Conservation (phyloP, 495 filamentous ascomycete species). For the Eremomyces bilateralis region DNA sequence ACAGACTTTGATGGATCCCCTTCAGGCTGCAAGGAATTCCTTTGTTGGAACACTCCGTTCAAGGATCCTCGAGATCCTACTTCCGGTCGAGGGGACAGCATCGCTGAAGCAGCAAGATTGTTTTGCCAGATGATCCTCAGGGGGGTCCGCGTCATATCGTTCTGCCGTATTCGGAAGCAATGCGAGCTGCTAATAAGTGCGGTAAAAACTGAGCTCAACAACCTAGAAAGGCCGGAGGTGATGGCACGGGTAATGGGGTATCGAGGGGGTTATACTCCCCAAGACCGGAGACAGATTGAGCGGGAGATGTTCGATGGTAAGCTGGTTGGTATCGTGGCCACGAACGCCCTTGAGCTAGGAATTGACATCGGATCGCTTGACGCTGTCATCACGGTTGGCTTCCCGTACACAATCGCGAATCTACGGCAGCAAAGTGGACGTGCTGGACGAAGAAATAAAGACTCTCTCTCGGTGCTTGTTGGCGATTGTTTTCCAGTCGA, state of each 20-base stretch:
- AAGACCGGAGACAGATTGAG: conserved; percentile 80
- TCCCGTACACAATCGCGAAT: conserved; percentile 88
- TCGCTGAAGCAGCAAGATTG: conserved; percentile 65
- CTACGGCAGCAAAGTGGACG: conserved; percentile 86
- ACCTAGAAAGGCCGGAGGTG: conserved; percentile 49
- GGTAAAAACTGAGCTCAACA: conserved; percentile 52
- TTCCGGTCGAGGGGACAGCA: conserved; percentile 63
- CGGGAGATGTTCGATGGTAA: conserved; percentile 94
- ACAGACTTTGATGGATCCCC: conserved; percentile 88
- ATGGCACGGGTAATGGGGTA: conserved; percentile 81
- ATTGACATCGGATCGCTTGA: conserved; percentile 93
- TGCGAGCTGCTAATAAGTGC: conserved; percentile 73
- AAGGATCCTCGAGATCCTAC: conserved; percentile 75
- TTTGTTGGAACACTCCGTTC: conserved; percentile 96
- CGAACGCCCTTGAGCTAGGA: conserved; percentile 77
- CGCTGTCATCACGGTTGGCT: conserved; percentile 82
- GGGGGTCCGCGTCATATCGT: conserved; percentile 84
- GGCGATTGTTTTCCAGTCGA: conserved; percentile 87
- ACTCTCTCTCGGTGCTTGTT: conserved; percentile 76
- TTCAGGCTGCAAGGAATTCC: conserved; percentile 79
- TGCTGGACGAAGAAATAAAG: conserved; percentile 80
- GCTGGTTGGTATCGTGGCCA: conserved; percentile 81
- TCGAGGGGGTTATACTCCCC: conserved; percentile 83
- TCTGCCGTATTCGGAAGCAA: conserved; percentile 66
- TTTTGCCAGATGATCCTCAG: conserved; percentile 80